Percentiles rank a stretch among this genome's conserved stretches.
These are phyloP conservation scores for Hypoxylon cercidicola DNA, from an alignment of 495 filamentous ascomycete genomes.

Conservation along the genomic window DNA sequence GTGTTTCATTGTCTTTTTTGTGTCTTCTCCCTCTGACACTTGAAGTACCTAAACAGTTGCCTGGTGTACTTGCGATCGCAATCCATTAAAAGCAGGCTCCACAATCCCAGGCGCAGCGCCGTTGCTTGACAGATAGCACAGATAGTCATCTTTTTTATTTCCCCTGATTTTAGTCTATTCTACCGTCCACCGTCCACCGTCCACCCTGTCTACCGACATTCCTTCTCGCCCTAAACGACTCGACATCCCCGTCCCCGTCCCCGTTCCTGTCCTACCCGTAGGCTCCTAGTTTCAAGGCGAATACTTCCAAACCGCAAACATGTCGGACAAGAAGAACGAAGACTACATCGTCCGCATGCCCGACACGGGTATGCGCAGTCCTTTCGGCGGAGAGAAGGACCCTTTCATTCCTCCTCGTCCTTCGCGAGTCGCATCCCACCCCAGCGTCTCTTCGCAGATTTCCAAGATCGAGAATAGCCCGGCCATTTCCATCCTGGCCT, in stretches of 20 bases:
- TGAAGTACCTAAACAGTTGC: background rate
- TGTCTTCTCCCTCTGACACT: background rate
- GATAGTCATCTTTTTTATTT: slow-evolving; percentile 32
- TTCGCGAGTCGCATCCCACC: slow-evolving; percentile 34
- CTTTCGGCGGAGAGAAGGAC: slow-evolving; percentile 66
- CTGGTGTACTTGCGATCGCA: slow-evolving; percentile 21
- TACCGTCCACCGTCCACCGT: slow-evolving; percentile 23
- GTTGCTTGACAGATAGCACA: slow-evolving; percentile 38
- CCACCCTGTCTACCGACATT: background rate
- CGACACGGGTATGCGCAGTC: slow-evolving; percentile 53
- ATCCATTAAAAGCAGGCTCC: slow-evolving; percentile 35
- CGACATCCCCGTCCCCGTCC: slow-evolving; percentile 22
- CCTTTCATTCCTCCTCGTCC: slow-evolving; percentile 52
- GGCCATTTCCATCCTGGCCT: slow-evolving; percentile 81
- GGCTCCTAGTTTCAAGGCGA: slow-evolving; percentile 64
- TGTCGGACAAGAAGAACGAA: slow-evolving; percentile 85
- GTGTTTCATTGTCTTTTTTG: background rate
- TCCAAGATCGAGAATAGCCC: slow-evolving; percentile 75
- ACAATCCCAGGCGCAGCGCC: slow-evolving; percentile 35
- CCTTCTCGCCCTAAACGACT: slow-evolving; percentile 41
- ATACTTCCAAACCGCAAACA: slow-evolving; percentile 53
- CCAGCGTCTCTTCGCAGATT: slow-evolving; percentile 34
- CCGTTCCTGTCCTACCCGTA: slow-evolving; percentile 7
- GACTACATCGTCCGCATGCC: slow-evolving; percentile 79
- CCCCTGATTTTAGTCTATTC: slow-evolving; percentile 30